Conservation (phyloP, 208 protist genomes). For the Leishmania mexicana region DNA sequence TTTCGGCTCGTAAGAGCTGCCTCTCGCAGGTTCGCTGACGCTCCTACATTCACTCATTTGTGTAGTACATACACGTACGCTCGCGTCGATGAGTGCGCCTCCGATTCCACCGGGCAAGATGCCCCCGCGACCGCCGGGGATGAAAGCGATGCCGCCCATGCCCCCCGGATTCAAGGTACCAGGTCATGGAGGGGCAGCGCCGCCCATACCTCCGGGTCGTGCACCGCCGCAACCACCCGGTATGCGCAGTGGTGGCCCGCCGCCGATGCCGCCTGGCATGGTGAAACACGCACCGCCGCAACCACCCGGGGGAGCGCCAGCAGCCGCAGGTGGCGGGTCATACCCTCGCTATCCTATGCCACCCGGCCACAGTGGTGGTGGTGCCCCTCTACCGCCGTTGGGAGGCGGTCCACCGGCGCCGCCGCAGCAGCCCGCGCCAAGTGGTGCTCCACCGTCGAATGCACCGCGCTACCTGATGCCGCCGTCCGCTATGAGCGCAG, state of each 20-base stretch:
- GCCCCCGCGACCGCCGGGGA: conserved; percentile 20
- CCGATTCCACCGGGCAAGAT: conserved; percentile 40
- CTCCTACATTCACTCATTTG: background rate
- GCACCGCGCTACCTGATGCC: conserved; percentile 31
- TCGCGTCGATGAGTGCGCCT: conserved; percentile 18
- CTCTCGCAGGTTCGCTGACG: background rate
- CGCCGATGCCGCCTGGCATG: conserved; percentile 39
- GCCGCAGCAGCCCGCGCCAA: background rate
- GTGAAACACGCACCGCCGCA: conserved; percentile 8
- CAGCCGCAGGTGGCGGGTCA: background rate
- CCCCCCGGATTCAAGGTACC: conserved; percentile 28
- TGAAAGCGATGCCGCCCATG: conserved; percentile 40
- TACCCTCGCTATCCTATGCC: conserved; percentile 32
- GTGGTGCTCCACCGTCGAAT: background rate
- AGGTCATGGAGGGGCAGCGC: background rate
- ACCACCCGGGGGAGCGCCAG: conserved; percentile 13
- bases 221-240: conserved; percentile 19
- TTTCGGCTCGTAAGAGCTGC: background rate
- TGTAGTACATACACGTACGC: background rate
- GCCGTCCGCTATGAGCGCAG: conserved; percentile 10
- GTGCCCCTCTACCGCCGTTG: background rate
- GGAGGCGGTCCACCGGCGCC: background rate
- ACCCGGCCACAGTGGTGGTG: conserved; percentile 5
- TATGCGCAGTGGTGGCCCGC: conserved; percentile 19
- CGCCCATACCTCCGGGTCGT: conserved; percentile 40